A percentile compares a stretch with the other conserved stretches of the same genome.
phyloP scores from a whole-genome alignment of 2,329 filamentous ascomycete species.

The Fusarium metavorans region DNA sequence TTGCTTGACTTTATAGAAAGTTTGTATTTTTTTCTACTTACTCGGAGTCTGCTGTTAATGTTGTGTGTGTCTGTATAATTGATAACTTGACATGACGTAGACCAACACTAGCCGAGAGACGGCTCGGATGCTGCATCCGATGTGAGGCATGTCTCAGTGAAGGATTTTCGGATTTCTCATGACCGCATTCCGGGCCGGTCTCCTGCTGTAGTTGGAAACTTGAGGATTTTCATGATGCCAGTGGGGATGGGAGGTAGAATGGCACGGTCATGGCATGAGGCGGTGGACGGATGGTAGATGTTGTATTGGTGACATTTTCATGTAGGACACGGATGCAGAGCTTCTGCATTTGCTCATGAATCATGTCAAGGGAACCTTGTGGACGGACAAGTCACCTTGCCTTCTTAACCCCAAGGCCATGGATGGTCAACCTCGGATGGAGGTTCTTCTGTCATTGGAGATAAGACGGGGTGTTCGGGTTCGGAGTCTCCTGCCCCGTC shows the following conservation, averaged over 20 bases:
- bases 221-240: background rate
- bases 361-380: background rate
- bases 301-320: background rate
- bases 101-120: background rate
- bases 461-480: slow-evolving; percentile 2
- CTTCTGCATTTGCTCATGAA: background rate
- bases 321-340: background rate
- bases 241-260: background rate
- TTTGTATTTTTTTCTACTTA: slow-evolving; percentile 18
- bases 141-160: background rate
- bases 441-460: background rate
- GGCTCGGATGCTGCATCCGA: background rate
- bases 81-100: background rate
- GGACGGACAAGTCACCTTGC: background rate
- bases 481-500: slow-evolving; percentile 18
- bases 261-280: background rate
- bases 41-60: background rate
- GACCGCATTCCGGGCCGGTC: background rate
- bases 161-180: background rate
- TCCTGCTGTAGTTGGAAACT: background rate
- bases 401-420: background rate
- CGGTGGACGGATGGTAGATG: background rate
- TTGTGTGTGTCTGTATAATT: background rate
- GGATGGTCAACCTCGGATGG: background rate
- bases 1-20: slow-evolving; percentile 31